Evolutionary conservation across 2,329 filamentous ascomycete genomes (phyloP).

Genomic region (Fusarium austroafricanum): DNA sequence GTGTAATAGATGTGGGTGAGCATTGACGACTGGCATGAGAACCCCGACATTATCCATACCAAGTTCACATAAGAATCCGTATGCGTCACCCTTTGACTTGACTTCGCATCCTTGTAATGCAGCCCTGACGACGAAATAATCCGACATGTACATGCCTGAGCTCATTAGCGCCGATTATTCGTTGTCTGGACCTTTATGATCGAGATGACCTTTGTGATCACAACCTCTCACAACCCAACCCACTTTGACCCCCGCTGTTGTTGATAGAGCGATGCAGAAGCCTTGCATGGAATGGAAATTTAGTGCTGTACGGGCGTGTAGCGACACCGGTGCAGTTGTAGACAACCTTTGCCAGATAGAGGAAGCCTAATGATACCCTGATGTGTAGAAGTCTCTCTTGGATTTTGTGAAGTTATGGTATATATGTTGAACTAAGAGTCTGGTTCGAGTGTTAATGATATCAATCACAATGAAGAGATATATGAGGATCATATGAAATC

Average conservation of each 20-base stretch:
- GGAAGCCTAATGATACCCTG: slow-evolving; percentile 56
- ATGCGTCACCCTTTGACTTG: slow-evolving; percentile 6
- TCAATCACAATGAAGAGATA: not conserved
- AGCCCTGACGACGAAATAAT: slow-evolving; percentile 19
- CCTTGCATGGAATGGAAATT: slow-evolving; percentile 37
- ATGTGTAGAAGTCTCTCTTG: slow-evolving; percentile 42
- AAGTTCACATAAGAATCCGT: slow-evolving; percentile 80
- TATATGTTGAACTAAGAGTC: not conserved
- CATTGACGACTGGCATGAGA: slow-evolving; percentile 99
- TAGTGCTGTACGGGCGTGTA: slow-evolving; percentile 28
- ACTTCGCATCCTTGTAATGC: slow-evolving; percentile 23
- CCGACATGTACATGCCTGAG: slow-evolving; percentile 6
- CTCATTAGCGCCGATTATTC: slow-evolving; percentile 8
- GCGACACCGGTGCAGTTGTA: slow-evolving; percentile 34
- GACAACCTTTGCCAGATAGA: slow-evolving; percentile 46
- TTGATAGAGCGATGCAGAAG: slow-evolving; percentile 32
- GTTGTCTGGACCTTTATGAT: slow-evolving; percentile 29
- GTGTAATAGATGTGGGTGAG: slow-evolving; percentile 93
- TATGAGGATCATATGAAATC: not conserved
- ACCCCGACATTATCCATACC: slow-evolving; percentile 97
- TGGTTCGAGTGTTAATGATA: not conserved
- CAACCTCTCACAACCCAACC: slow-evolving; percentile 24
- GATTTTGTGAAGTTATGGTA: not conserved
- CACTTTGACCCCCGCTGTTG: slow-evolving; percentile 15
- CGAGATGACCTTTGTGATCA: slow-evolving; percentile 35